Evolutionary conservation across 2,329 filamentous ascomycete genomes (phyloP).

Genomic region (Bisporella sp.): DNA sequence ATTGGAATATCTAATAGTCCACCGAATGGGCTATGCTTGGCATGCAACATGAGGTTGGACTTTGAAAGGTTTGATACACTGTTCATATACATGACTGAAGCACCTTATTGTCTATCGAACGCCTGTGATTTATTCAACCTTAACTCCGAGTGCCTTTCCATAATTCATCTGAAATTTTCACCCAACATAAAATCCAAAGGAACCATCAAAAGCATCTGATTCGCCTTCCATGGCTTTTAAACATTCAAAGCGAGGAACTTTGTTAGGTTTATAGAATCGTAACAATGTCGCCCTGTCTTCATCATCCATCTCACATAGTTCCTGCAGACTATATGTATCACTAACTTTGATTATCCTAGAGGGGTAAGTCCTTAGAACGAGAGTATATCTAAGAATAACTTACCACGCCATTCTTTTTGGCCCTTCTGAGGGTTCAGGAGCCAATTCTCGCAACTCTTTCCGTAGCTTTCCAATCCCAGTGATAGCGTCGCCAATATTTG

Average conservation of each 20-base stretch:
- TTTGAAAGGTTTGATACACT: no score
- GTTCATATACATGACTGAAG: no score
- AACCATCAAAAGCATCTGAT: conserved; percentile 24
- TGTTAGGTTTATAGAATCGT: conserved; percentile 56
- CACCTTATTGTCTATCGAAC: no score
- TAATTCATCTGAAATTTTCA: conserved; percentile 11
- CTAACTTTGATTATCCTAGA: conserved; percentile 86
- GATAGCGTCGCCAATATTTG: conserved; percentile 78
- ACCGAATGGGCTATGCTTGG: no score
- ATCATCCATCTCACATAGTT: conserved; percentile 75
- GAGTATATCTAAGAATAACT: conserved; percentile 21
- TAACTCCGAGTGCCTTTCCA: no score
- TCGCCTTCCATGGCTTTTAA: conserved; percentile 44
- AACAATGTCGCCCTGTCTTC: conserved; percentile 81
- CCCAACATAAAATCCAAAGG: conserved; percentile 27
- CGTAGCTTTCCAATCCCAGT: conserved; percentile 75
- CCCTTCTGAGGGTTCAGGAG: conserved; percentile 65
- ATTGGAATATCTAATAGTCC: no score
- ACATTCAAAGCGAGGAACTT: conserved; percentile 48
- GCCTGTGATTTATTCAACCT: no score
- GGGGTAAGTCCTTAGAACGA: conserved; percentile 12
- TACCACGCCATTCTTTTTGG: conserved; percentile 88
- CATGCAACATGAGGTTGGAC: no score
- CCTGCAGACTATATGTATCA: conserved; percentile 76
- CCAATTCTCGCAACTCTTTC: conserved; percentile 69